Conservation (phyloP, 495 filamentous ascomycete genomes). For the Margaritispora aquatica region DNA sequence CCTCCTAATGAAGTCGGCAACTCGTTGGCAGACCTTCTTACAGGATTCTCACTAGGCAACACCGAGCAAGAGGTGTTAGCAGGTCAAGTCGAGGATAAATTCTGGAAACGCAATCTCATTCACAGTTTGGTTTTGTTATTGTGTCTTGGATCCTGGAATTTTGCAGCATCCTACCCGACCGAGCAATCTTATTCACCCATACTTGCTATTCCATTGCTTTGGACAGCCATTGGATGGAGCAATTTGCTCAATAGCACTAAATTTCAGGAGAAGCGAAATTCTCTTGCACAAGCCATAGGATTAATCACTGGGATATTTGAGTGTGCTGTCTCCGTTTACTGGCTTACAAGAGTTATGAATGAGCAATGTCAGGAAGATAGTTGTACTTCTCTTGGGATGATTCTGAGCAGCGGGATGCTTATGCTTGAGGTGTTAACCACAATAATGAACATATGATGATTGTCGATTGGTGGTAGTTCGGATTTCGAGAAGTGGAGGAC, state of each 20-base stretch:
- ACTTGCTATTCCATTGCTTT: constrained; percentile 7
- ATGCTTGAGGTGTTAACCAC: no score
- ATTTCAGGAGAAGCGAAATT: not conserved
- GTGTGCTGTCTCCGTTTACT: constrained; percentile 2
- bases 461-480: no score
- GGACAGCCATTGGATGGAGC: constrained; percentile 1
- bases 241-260: constrained; percentile 12
- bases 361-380: not conserved
- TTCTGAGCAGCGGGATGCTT: constrained; percentile 9
- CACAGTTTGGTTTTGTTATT: constrained; percentile 7
- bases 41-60: constrained; percentile 4
- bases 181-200: constrained; percentile 6
- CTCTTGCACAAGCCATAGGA: not conserved
- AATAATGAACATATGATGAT: no score
- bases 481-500: no score
- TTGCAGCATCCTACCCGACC: not conserved
- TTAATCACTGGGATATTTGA: constrained; percentile 4
- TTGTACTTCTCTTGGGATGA: constrained; percentile 8
- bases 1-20: constrained; percentile 27
- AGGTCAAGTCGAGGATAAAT: not conserved
- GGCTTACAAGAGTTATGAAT: constrained; percentile 2
- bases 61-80: not conserved
- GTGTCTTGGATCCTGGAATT: constrained; percentile 16
- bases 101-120: not conserved
- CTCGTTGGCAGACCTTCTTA: constrained; percentile 31